Evolutionary conservation across 73 alveolate genomes (phyloP).

Genomic region (Paramecium primaurelia): DNA sequence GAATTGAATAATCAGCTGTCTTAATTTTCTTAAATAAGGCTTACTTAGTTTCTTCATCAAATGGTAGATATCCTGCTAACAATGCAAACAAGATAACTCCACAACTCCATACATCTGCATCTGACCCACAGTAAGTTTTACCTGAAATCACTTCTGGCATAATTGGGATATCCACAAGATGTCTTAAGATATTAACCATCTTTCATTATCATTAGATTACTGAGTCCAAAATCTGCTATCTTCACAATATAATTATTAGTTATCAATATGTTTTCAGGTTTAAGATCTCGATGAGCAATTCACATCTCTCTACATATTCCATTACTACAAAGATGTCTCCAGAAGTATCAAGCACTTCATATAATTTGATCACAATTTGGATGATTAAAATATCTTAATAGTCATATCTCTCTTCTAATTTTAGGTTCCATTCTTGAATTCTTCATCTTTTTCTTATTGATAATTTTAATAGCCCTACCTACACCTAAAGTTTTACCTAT

Average conservation of each 20-base stretch:
- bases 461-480: slow-evolving; percentile 90
- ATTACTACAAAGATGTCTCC: slow-evolving; percentile 85
- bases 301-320: slow-evolving; percentile 94
- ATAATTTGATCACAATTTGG: slow-evolving; percentile 91
- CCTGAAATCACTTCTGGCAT: slow-evolving; percentile 93
- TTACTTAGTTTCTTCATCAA: slow-evolving; percentile 68
- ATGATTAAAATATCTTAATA: slow-evolving; percentile 86
- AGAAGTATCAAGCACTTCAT: slow-evolving; percentile 88
- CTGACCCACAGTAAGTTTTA: slow-evolving; percentile 70
- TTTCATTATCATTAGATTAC: slow-evolving; percentile 85
- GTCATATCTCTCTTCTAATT: slow-evolving; percentile 85
- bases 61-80: slow-evolving; percentile 70
- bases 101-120: slow-evolving; percentile 77
- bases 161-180: slow-evolving; percentile 93
- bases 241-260: slow-evolving; percentile 83
- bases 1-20: slow-evolving; percentile 53
- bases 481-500: slow-evolving; percentile 79
- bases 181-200: slow-evolving; percentile 86
- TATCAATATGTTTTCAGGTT: slow-evolving; percentile 91
- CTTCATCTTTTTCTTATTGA: slow-evolving; percentile 77
- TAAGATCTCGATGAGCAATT: slow-evolving; percentile 93
- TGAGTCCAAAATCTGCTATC: slow-evolving; percentile 92
- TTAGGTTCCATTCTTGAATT: slow-evolving; percentile 72
- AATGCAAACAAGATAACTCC: slow-evolving; percentile 73
- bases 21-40: slow-evolving; percentile 64